Percentiles rank a stretch among this genome's conserved stretches.
Conservation (phyloP, 768 basidiomycete genomes). For the Saitozyma sp. region DNA sequence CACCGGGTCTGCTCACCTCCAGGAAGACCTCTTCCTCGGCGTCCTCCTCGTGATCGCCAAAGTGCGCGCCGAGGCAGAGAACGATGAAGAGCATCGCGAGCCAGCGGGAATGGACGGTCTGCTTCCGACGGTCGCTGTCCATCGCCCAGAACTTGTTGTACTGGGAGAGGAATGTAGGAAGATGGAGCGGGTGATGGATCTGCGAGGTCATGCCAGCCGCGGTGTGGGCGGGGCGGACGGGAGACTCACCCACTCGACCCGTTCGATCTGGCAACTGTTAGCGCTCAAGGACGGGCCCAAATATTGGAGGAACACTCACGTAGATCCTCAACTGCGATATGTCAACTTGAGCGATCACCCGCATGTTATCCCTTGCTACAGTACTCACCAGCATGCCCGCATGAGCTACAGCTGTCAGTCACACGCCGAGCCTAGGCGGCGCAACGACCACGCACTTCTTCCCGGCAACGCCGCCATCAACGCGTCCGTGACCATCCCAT, state of each 20-base stretch:
- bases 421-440: too few relatives aligned
- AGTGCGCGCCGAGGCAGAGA: conserved; percentile 17
- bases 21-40: background rate
- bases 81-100: conserved; percentile 18
- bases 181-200: conserved; percentile 23
- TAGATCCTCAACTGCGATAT: conserved; percentile 1
- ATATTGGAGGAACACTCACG: background rate
- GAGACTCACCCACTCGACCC: conserved; percentile 6
- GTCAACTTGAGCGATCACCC: too few relatives aligned
- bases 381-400: too few relatives aligned
- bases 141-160: conserved; percentile 21
- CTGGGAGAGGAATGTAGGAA: conserved; percentile 19
- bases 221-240: background rate
- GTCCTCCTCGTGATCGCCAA: conserved; percentile 14
- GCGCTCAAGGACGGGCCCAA: background rate
- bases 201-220: background rate
- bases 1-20: conserved; percentile 7
- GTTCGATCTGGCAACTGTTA: conserved; percentile 1
- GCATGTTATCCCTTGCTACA: too few relatives aligned
- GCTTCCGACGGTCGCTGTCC: conserved; percentile 2
- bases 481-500: conserved; percentile 1
- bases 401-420: too few relatives aligned
- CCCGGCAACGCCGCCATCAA: conserved; percentile 2
- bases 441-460: background rate
- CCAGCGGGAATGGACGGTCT: conserved; percentile 20